A percentile compares a stretch with the other conserved stretches of the same genome.
These are phyloP conservation scores for Lagenaria siceraria DNA, from an alignment of 306 rosid genomes.

Conservation along the genomic window DNA sequence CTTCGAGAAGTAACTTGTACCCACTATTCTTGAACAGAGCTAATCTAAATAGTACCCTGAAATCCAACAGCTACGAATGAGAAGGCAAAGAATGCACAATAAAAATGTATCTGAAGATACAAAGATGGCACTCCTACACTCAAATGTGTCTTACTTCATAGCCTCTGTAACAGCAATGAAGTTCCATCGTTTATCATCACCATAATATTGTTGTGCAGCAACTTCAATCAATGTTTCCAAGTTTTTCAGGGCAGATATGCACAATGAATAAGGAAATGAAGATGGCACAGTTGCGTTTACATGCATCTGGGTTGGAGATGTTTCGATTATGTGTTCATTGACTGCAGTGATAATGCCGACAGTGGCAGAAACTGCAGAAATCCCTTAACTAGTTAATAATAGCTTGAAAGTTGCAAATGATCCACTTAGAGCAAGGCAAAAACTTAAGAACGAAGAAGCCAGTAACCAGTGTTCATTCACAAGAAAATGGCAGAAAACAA, in stretches of 20 bases:
- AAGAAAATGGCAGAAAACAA: neutral
- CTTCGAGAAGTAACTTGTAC: conserved; percentile 69
- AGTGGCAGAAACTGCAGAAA: conserved; percentile 63
- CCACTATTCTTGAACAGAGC: conserved; percentile 78
- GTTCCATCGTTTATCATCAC: conserved; percentile 84
- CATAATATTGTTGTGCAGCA: conserved; percentile 75
- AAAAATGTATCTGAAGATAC: conserved; percentile 11
- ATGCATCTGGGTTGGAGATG: conserved; percentile 32
- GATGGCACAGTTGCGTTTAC: conserved; percentile 29
- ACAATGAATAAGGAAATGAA: conserved; percentile 67
- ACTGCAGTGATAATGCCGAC: conserved; percentile 79
- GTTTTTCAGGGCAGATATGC: conserved; percentile 83
- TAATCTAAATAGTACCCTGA: conserved; percentile 75
- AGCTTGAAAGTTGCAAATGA: neutral
- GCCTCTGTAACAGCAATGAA: conserved; percentile 84
- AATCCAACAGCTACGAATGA: conserved; percentile 9
- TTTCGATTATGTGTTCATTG: conserved; percentile 76
- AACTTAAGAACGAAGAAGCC: neutral
- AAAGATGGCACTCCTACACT: conserved; percentile 5
- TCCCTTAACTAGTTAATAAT: conserved; percentile 9
- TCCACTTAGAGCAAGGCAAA: neutral
- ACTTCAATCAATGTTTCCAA: conserved; percentile 88
- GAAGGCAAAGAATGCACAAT: conserved; percentile 3
- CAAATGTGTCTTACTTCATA: conserved; percentile 49
- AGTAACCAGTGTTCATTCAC: neutral